A percentile compares a stretch with the other conserved stretches of the same genome.
These are phyloP conservation scores for Thelonectria blattea DNA, from an alignment of 2,329 filamentous ascomycete genomes.

Conservation along the genomic window DNA sequence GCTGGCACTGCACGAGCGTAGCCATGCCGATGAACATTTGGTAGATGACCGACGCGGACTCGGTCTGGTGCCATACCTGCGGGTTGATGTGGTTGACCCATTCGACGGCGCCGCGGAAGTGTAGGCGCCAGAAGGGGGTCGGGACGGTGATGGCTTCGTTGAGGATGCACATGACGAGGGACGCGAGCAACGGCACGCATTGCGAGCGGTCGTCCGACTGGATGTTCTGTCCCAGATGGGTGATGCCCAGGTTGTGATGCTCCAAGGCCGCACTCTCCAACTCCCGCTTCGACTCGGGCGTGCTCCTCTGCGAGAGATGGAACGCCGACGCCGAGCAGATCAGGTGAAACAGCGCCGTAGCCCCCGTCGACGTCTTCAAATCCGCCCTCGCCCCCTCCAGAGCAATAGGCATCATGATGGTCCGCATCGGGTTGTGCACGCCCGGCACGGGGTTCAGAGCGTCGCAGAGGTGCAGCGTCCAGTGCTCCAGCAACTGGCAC, in stretches of 20 bases:
- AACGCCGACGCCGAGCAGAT: slow-evolving; percentile 36
- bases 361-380: slow-evolving; percentile 27
- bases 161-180: slow-evolving; percentile 33
- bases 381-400: slow-evolving; percentile 33
- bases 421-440: slow-evolving; percentile 29
- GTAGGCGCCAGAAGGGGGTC: slow-evolving; percentile 32
- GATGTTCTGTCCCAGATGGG: slow-evolving; percentile 34
- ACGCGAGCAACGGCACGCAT: slow-evolving; percentile 30
- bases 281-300: slow-evolving; percentile 17
- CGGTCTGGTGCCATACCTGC: slow-evolving; percentile 32
- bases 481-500: slow-evolving; percentile 33
- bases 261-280: slow-evolving; percentile 34
- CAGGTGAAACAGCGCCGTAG: slow-evolving; percentile 32
- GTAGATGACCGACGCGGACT: slow-evolving; percentile 31
- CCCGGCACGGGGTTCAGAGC: slow-evolving; percentile 32
- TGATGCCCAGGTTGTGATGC: slow-evolving; percentile 36
- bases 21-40: slow-evolving; percentile 37
- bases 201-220: slow-evolving; percentile 32
- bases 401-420: slow-evolving; percentile 34
- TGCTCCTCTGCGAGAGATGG: slow-evolving; percentile 27
- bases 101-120: slow-evolving; percentile 34
- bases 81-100: slow-evolving; percentile 38
- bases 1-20: slow-evolving; percentile 30
- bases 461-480: slow-evolving; percentile 34
- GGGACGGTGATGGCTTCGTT: slow-evolving; percentile 36